phyloP scores from a whole-genome alignment of 176 grass and related monocot genomes.

The Miscanthus lutarioriparius region DNA sequence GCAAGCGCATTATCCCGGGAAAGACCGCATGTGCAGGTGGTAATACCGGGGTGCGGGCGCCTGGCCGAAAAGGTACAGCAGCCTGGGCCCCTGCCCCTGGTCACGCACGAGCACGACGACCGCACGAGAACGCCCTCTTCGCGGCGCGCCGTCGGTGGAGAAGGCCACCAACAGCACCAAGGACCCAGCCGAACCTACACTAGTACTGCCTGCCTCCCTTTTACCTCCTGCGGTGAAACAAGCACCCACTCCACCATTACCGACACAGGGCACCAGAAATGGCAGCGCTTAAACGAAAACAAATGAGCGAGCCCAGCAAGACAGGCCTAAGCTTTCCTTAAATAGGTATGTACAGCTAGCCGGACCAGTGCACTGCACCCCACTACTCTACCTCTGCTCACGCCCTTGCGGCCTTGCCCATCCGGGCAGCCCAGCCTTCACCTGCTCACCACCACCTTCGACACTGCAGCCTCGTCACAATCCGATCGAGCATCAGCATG shows the following conservation, averaged over 20 bases:
- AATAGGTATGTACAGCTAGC: slow-evolving; percentile 50
- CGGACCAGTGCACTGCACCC: not conserved
- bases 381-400: not conserved
- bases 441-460: not conserved
- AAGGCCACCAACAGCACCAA: not conserved
- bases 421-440: not conserved
- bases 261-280: not conserved
- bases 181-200: not conserved
- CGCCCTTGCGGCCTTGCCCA: too few relatives aligned
- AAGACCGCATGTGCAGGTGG: not conserved
- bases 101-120: not conserved
- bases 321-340: slow-evolving; percentile 33
- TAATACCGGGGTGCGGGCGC: not conserved
- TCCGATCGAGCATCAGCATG: slow-evolving; percentile 21
- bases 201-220: not conserved
- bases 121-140: not conserved
- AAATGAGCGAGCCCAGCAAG: not conserved
- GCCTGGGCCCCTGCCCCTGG: not conserved
- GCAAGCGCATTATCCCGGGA: not conserved
- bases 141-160: not conserved
- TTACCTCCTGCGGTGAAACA: not conserved
- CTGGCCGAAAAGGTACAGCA: not conserved
- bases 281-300: slow-evolving; percentile 7
- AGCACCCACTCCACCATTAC: not conserved
- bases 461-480: not conserved